Percentiles rank a stretch among this genome's conserved stretches.
Evolutionary conservation across 805 yeast genomes (phyloP).

Genomic region (Starmerella scarabaei): DNA sequence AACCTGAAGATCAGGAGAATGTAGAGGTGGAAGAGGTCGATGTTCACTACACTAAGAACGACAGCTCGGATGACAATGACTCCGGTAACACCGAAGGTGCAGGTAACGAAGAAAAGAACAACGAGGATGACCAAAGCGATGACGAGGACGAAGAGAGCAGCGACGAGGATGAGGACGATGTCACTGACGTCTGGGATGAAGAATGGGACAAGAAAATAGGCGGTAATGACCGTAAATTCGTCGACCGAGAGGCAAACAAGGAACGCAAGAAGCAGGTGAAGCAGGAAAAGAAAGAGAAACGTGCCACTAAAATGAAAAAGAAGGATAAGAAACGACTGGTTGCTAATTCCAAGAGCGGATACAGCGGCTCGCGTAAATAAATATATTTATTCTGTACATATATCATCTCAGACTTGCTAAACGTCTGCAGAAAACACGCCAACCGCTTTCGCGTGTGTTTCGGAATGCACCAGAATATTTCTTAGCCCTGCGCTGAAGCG

Average conservation of each 20-base stretch:
- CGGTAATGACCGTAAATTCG: slow-evolving; percentile 58
- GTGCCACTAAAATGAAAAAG: slow-evolving; percentile 72
- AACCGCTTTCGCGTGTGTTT: too few relatives aligned
- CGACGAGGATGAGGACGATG: slow-evolving; percentile 26
- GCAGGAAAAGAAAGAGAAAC: slow-evolving; percentile 62
- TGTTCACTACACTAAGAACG: not conserved
- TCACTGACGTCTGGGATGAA: slow-evolving; percentile 29
- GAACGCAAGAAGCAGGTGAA: slow-evolving; percentile 64
- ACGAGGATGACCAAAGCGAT: slow-evolving; percentile 23
- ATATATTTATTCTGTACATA: too few relatives aligned
- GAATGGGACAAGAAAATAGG: slow-evolving; percentile 32
- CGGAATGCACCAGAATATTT: too few relatives aligned
- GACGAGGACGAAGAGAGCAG: slow-evolving; percentile 21
- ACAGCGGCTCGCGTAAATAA: slow-evolving; percentile 7
- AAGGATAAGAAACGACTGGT: slow-evolving; percentile 66
- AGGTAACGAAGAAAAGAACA: slow-evolving; percentile 4
- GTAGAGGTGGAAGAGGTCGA: slow-evolving; percentile 13
- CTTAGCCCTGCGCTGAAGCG: too few relatives aligned
- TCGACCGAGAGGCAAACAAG: slow-evolving; percentile 67
- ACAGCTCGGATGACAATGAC: slow-evolving; percentile 4
- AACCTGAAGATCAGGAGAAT: slow-evolving; percentile 26
- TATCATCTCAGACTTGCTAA: too few relatives aligned
- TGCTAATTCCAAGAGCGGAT: slow-evolving; percentile 34
- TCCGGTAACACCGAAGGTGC: slow-evolving; percentile 13
- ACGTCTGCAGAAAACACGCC: too few relatives aligned